phyloP scores from a whole-genome alignment of 2,329 filamentous ascomycete species.

The Diaporthe destruens region DNA sequence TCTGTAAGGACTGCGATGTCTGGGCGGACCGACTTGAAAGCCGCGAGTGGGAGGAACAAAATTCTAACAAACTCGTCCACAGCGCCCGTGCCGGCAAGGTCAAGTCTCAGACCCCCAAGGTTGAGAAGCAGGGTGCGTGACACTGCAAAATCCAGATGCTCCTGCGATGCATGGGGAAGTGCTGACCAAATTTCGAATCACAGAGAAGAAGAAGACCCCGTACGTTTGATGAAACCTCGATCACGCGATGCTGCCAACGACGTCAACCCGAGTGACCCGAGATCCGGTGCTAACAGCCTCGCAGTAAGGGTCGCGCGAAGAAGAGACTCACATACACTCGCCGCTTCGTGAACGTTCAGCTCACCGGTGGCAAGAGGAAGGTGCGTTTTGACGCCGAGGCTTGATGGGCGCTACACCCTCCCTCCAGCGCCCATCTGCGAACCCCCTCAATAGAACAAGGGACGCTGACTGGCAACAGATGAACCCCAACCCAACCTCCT shows the following conservation, averaged over 20 bases:
- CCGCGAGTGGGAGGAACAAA: conserved; percentile 49
- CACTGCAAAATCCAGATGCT: background rate
- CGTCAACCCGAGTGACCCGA: background rate
- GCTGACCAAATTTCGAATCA: conserved; percentile 30
- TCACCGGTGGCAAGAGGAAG: conserved; percentile 98
- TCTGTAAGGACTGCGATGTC: conserved; percentile 66
- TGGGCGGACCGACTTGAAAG: conserved; percentile 39
- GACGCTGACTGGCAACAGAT: conserved; percentile 40
- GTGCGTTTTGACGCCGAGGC: conserved; percentile 61
- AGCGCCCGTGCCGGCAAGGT: conserved; percentile 76
- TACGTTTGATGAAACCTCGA: conserved; percentile 34
- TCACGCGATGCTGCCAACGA: conserved; percentile 15
- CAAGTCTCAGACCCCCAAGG: conserved; percentile 93
- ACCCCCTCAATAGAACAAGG: background rate
- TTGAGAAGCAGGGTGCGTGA: conserved; percentile 43
- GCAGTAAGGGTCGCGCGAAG: conserved; percentile 86
- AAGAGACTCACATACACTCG: conserved; percentile 96
- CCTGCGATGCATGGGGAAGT: background rate
- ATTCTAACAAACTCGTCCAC: conserved; percentile 39
- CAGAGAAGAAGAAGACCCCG: conserved; percentile 44
- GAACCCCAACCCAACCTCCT: conserved; percentile 43
- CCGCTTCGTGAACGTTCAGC: conserved; percentile 96
- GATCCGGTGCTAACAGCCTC: conserved; percentile 28
- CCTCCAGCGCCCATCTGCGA: background rate
- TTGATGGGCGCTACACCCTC: background rate